phyloP scores from a whole-genome alignment of 148 eudicot species.

The Persicaria maculosa region DNA sequence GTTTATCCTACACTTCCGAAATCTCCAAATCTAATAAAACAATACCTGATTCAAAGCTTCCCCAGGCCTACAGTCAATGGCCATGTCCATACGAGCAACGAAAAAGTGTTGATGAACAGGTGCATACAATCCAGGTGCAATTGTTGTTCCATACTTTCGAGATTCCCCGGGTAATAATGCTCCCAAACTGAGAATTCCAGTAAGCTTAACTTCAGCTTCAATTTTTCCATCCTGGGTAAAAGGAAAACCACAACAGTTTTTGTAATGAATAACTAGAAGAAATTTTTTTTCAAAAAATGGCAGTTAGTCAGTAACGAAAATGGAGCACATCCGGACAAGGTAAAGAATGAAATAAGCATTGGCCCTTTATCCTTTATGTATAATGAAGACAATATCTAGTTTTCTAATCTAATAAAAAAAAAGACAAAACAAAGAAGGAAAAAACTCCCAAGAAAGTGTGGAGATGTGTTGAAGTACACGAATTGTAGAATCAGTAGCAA shows the following conservation, averaged over 20 bases:
- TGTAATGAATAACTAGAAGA: neutral
- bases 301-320: neutral
- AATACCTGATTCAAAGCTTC: slow-evolving; percentile 91
- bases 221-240: slow-evolving; percentile 82
- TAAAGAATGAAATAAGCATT: slow-evolving; percentile 5
- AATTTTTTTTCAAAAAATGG: neutral
- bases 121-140: slow-evolving; percentile 97
- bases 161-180: slow-evolving; percentile 87
- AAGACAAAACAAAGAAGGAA: no score
- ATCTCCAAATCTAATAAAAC: neutral
- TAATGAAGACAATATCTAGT: neutral
- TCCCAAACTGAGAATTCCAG: slow-evolving; percentile 96
- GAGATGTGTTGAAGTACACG: no score
- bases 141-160: slow-evolving; percentile 94
- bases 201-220: slow-evolving; percentile 96
- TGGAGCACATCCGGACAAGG: neutral
- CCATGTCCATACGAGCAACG: slow-evolving; percentile 99
- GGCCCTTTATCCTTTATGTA: neutral
- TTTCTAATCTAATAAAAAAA: neutral
- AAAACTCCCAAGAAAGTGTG: no score
- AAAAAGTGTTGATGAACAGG: slow-evolving; percentile 99
- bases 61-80: slow-evolving; percentile 94
- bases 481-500: no score
- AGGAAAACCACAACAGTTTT: neutral
- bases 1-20: no score